Percentiles rank a stretch among this genome's conserved stretches.
Conservation (phyloP, 2,329 filamentous ascomycete species). For the Fonsecaea pugnacius region DNA sequence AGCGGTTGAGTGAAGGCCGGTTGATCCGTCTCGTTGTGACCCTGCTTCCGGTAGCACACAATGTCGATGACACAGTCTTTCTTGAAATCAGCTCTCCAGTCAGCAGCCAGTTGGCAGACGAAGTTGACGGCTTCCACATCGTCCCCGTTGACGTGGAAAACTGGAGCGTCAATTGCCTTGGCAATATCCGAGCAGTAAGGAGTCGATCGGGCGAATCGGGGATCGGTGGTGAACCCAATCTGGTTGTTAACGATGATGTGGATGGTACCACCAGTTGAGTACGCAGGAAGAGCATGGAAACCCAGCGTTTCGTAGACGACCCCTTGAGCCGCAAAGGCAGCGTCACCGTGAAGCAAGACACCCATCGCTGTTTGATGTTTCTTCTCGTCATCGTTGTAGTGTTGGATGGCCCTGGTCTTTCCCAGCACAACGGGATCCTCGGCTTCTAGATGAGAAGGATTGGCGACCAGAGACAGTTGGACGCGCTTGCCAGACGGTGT, state of each 20-base stretch:
- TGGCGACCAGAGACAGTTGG: conserved; percentile 97
- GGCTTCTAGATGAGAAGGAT: conserved; percentile 96
- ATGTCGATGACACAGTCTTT: conserved; percentile 97
- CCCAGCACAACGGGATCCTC: conserved; percentile 97
- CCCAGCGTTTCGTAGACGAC: conserved; percentile 98
- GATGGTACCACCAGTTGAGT: conserved; percentile 95
- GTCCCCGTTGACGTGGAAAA: conserved; percentile 99
- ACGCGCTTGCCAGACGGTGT: conserved; percentile 98
- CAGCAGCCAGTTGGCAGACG: conserved; percentile 92
- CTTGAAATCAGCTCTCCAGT: conserved; percentile 99
- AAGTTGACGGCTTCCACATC: conserved; percentile 99
- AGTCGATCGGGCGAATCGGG: conserved; percentile 93
- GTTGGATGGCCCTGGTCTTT: conserved; percentile 96
- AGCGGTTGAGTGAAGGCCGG: conserved; percentile 98
- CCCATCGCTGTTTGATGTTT: conserved; percentile 90
- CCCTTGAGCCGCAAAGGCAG: conserved; percentile 94
- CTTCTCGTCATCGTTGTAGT: conserved; percentile 97
- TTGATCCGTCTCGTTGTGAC: conserved; percentile 99
- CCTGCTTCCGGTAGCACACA: conserved; percentile 98
- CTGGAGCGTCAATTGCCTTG: conserved; percentile 96
- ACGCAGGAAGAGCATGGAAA: conserved; percentile 92
- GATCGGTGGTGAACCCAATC: conserved; percentile 99
- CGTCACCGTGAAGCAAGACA: conserved; percentile 94
- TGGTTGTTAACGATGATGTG: conserved; percentile 99
- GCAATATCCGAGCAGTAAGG: conserved; percentile 99